Percentiles rank a stretch among this genome's conserved stretches.
Evolutionary conservation across 805 yeast genomes (phyloP).

Genomic region (Lipomyces kockii): DNA sequence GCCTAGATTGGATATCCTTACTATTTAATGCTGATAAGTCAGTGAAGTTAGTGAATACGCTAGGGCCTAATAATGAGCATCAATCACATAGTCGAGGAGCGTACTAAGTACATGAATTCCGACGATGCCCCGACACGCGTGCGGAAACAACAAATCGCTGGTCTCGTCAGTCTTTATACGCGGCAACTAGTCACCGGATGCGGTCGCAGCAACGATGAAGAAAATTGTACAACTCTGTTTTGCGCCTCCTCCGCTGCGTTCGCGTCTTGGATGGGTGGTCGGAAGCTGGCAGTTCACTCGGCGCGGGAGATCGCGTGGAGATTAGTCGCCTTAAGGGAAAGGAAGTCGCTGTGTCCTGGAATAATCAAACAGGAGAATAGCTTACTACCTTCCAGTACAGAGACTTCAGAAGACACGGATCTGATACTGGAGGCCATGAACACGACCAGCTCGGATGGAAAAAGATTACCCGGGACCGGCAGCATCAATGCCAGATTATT

Average conservation of each 20-base stretch:
- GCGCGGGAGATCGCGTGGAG: conserved; percentile 29
- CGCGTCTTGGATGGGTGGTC: conserved; percentile 2
- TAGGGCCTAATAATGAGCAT: background rate
- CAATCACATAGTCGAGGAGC: background rate
- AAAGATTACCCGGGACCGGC: background rate
- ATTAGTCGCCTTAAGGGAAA: conserved; percentile 10
- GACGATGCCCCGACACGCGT: background rate
- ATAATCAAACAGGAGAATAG: background rate
- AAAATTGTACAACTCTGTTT: conserved; percentile 10
- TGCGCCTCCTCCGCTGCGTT: conserved; percentile 26
- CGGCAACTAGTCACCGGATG: conserved; percentile 17
- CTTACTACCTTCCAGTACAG: background rate
- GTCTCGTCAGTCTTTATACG: conserved; percentile 10
- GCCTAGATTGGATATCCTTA: background rate
- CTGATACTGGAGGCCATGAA: background rate
- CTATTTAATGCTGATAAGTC: background rate
- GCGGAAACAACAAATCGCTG: background rate
- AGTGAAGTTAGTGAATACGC: background rate
- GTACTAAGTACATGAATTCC: background rate
- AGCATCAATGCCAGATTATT: background rate
- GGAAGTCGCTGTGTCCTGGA: conserved; percentile 10
- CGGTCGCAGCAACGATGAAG: background rate
- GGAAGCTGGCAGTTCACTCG: background rate
- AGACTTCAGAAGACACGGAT: background rate
- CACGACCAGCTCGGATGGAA: background rate